Evolutionary conservation across 345 rosid genomes (phyloP).

Genomic region (Eucalyptus polyanthemos): DNA sequence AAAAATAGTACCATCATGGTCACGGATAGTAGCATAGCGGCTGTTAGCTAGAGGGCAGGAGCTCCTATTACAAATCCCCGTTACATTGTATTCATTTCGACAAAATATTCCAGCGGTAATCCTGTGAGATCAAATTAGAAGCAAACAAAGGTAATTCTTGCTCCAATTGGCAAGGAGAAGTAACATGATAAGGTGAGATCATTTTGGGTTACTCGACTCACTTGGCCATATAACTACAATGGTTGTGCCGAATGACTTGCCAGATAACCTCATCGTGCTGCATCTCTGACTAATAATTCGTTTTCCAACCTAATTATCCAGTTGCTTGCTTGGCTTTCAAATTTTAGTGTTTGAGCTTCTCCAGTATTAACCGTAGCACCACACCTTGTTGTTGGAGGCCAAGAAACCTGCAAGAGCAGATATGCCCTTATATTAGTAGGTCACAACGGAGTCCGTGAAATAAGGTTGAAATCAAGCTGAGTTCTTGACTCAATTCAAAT

Average conservation of each 20-base stretch:
- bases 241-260: conserved; percentile 94
- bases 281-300: conserved; percentile 24
- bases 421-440: not conserved
- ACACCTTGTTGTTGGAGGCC: not conserved
- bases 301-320: not conserved
- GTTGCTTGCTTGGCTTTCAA: not conserved
- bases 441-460: not conserved
- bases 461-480: not conserved
- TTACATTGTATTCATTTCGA: conserved; percentile 88
- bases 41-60: conserved; percentile 98
- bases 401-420: not conserved
- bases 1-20: conserved; percentile 52
- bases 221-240: conserved; percentile 98
- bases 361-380: not conserved
- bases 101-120: conserved; percentile 83
- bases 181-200: not conserved
- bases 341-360: not conserved
- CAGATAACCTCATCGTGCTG: conserved; percentile 97
- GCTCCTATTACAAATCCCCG: conserved; percentile 89
- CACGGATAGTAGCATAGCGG: conserved; percentile 91
- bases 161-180: not conserved
- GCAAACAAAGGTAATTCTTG: not conserved
- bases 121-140: conserved; percentile 18
- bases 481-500: not conserved
- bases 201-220: conserved; percentile 4